Percentiles rank a stretch among this genome's conserved stretches.
Evolutionary conservation across 495 filamentous ascomycete species (phyloP).

Genomic region (Cryomyces minteri): DNA sequence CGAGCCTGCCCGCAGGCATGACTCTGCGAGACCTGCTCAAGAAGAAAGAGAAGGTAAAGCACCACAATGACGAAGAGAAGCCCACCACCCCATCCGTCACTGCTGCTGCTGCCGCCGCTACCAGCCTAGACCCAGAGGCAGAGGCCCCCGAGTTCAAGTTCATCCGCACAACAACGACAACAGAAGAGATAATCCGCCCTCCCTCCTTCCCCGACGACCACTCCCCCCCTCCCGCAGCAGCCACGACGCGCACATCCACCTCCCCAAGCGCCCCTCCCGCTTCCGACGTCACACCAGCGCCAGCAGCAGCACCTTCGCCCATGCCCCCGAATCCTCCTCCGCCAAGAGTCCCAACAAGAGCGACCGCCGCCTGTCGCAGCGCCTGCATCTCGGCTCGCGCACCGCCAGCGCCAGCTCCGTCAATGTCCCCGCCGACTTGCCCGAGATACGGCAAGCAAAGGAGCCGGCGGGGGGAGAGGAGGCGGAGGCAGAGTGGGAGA

Average conservation of each 20-base stretch:
- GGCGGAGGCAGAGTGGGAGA: conserved; percentile 55
- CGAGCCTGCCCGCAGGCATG: conserved; percentile 28
- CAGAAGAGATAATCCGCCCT: conserved; percentile 56
- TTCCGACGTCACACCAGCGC: conserved; percentile 21
- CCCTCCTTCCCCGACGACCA: conserved; percentile 32
- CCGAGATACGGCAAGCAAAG: conserved; percentile 33
- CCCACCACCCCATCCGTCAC: conserved; percentile 7
- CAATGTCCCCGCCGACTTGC: conserved; percentile 63
- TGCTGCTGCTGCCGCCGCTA: not conserved
- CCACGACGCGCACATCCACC: not conserved
- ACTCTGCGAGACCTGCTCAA: conserved; percentile 54
- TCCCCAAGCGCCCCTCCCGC: conserved; percentile 16
- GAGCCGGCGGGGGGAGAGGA: conserved; percentile 31
- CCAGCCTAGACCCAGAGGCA: conserved; percentile 4
- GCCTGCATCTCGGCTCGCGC: conserved; percentile 46
- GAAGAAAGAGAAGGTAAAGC: conserved; percentile 44
- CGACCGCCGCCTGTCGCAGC: conserved; percentile 36
- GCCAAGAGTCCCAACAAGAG: conserved; percentile 7
- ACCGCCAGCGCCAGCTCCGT: conserved; percentile 36
- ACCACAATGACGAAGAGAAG: not conserved
- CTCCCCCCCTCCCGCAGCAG: not conserved
- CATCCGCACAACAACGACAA: conserved; percentile 64
- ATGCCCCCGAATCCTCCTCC: conserved; percentile 18
- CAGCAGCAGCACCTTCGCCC: conserved; percentile 13
- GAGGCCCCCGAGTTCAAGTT: conserved; percentile 59